Percentiles rank a stretch among this genome's conserved stretches.
phyloP scores from a whole-genome alignment of 2,329 filamentous ascomycete genomes.

The Xylaria sp. region DNA sequence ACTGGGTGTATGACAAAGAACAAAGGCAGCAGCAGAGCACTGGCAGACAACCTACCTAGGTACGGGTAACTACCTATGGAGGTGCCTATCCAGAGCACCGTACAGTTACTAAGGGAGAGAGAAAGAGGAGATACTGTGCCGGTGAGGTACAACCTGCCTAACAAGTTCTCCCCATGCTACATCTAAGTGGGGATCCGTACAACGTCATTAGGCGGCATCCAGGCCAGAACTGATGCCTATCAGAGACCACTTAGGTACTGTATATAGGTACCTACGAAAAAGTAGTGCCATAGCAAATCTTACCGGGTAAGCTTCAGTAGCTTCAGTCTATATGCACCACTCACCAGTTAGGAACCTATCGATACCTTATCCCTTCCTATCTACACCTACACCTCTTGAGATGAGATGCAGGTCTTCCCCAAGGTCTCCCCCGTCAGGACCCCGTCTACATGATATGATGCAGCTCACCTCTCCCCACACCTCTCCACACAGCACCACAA shows the following conservation, averaged over 20 bases:
- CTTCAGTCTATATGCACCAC: no score
- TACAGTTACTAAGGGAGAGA: not conserved
- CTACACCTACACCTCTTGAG: not conserved
- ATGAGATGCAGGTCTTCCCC: not conserved
- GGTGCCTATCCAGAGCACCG: not conserved
- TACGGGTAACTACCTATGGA: not conserved
- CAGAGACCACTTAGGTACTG: not conserved
- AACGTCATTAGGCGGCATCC: slow-evolving; percentile 29
- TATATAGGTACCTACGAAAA: not conserved
- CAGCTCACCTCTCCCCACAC: slow-evolving; percentile 1
- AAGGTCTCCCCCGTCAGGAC: not conserved
- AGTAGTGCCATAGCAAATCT: no score
- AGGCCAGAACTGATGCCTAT: not conserved
- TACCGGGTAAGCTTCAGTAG: no score
- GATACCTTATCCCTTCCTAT: no score
- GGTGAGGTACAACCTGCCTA: no score
- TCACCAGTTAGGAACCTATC: no score
- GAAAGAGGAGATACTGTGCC: no score
- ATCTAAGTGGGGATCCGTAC: slow-evolving; percentile 11
- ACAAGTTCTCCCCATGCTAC: not conserved
- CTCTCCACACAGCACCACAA: slow-evolving; percentile 17
- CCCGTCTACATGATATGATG: not conserved
- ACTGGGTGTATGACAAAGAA: slow-evolving; percentile 18
- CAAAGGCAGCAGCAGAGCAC: slow-evolving; percentile 13
- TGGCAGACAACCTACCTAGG: not conserved